These are phyloP conservation scores for Phytophthora fragariae DNA, from an alignment of 352 stramenopile genomes.

Conservation along the genomic window DNA sequence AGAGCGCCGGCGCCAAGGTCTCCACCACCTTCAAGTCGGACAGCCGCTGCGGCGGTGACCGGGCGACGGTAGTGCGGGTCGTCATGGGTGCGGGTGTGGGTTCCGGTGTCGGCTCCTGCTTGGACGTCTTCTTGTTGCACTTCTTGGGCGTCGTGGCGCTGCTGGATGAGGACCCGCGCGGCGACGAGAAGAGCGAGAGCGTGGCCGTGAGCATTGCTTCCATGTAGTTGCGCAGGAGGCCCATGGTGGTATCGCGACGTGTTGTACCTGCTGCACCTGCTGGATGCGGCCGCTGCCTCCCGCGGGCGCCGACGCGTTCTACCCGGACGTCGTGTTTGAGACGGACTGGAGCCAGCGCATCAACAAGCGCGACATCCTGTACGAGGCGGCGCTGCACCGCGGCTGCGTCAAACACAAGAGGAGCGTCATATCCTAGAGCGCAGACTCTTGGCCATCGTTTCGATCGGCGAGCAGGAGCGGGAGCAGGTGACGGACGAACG, in stretches of 20 bases:
- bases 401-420: conserved; percentile 49
- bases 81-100: background rate
- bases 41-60: conserved; percentile 40
- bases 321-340: conserved; percentile 37
- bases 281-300: conserved; percentile 33
- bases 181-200: conserved; percentile 29
- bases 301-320: conserved; percentile 25
- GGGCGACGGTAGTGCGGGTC: conserved; percentile 21
- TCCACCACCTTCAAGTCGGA: conserved; percentile 48
- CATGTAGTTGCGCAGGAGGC: conserved; percentile 44
- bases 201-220: conserved; percentile 42
- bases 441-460: too few species aligned
- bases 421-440: conserved; percentile 33
- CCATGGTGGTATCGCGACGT: conserved; percentile 23
- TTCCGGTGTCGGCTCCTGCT: background rate
- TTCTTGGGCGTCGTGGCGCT: conserved; percentile 33
- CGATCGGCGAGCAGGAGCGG: too few species aligned
- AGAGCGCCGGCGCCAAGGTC: conserved; percentile 60
- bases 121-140: conserved; percentile 19
- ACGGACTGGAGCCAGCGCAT: conserved; percentile 45
- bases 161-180: conserved; percentile 9
- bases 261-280: conserved; percentile 22
- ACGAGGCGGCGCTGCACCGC: too few species aligned
- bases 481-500: too few species aligned
- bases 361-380: conserved; percentile 20